Conservation (phyloP, 306 rosid genomes). For the Castanea crenata region DNA sequence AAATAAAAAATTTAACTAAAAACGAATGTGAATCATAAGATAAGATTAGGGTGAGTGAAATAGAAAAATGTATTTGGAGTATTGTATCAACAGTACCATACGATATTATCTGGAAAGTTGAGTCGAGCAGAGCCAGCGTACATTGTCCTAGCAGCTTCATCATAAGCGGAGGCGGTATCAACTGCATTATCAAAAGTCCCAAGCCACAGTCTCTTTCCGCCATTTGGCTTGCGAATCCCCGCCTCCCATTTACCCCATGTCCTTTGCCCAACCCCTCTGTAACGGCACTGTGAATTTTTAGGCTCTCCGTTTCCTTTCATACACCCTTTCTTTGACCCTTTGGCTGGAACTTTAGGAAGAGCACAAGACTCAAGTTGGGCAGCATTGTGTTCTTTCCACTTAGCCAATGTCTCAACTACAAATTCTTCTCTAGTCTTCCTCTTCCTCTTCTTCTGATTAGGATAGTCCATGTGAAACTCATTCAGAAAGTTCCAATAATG, state of each 20-base stretch:
- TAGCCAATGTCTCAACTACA: slow-evolving; percentile 65
- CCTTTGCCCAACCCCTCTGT: slow-evolving; percentile 93
- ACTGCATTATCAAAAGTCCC: slow-evolving; percentile 69
- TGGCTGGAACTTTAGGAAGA: slow-evolving; percentile 59
- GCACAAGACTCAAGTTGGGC: slow-evolving; percentile 26
- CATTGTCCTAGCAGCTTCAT: slow-evolving; percentile 91
- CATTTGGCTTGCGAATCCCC: slow-evolving; percentile 73
- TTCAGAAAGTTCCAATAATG: neutral
- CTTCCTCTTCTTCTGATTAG: slow-evolving; percentile 57
- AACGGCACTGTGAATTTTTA: slow-evolving; percentile 59
- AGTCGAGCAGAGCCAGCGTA: slow-evolving; percentile 75
- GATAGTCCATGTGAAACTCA: slow-evolving; percentile 15
- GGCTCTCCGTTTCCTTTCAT: slow-evolving; percentile 99
- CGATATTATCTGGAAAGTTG: slow-evolving; percentile 23
- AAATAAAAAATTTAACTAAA: too few species aligned
- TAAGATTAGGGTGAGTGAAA: too few species aligned
- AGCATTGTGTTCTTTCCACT: slow-evolving; percentile 65
- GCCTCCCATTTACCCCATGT: slow-evolving; percentile 99
- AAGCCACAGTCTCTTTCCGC: slow-evolving; percentile 73
- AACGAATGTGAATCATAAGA: too few species aligned
- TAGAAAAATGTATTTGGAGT: too few species aligned
- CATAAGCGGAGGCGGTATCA: slow-evolving; percentile 73
- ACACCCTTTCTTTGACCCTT: slow-evolving; percentile 94
- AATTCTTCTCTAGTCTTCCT: slow-evolving; percentile 61
- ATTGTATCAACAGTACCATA: too few species aligned